Evolutionary conservation across 163 green algal genomes (phyloP).

Genomic region (Prototheca wickerhamii): DNA sequence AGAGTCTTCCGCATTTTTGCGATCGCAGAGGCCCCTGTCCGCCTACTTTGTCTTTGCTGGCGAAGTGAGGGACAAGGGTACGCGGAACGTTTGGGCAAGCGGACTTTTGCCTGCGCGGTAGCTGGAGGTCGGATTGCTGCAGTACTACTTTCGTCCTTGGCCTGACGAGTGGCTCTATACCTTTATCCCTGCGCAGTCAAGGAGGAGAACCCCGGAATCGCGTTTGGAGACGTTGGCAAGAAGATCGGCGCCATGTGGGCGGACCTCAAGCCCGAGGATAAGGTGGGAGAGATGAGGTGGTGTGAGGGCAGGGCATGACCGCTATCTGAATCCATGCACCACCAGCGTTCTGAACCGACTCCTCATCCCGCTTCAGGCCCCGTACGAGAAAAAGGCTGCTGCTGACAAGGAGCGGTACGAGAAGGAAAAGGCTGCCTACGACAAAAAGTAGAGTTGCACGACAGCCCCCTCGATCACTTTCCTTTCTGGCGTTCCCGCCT

Average conservation of each 20-base stretch:
- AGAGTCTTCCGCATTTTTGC: neutral
- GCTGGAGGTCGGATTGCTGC: neutral
- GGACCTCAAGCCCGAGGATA: constrained; percentile 12
- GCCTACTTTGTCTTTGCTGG: constrained; percentile 31
- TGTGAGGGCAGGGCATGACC: neutral
- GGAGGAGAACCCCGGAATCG: constrained; percentile 6
- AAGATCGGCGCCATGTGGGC: constrained; percentile 18
- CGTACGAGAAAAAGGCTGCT: constrained; percentile 25
- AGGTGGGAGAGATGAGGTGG: constrained; percentile 1
- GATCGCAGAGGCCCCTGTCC: constrained; percentile 14
- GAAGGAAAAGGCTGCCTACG: constrained; percentile 30
- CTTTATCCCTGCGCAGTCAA: constrained; percentile 4
- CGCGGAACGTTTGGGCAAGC: neutral
- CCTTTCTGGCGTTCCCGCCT: neutral
- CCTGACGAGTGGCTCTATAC: too few species aligned
- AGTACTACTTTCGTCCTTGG: neutral
- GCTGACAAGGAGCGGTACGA: constrained; percentile 30
- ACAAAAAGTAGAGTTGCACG: constrained; percentile 8
- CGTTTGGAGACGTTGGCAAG: constrained; percentile 28
- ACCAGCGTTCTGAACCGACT: neutral
- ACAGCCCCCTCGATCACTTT: neutral
- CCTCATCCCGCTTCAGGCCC: neutral
- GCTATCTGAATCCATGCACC: neutral
- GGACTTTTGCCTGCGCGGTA: constrained; percentile 2
- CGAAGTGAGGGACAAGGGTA: constrained; percentile 16